A percentile compares a stretch with the other conserved stretches of the same genome.
These are phyloP conservation scores for Typha latifolia DNA, from an alignment of 176 grass and related monocot species.

Conservation along the genomic window DNA sequence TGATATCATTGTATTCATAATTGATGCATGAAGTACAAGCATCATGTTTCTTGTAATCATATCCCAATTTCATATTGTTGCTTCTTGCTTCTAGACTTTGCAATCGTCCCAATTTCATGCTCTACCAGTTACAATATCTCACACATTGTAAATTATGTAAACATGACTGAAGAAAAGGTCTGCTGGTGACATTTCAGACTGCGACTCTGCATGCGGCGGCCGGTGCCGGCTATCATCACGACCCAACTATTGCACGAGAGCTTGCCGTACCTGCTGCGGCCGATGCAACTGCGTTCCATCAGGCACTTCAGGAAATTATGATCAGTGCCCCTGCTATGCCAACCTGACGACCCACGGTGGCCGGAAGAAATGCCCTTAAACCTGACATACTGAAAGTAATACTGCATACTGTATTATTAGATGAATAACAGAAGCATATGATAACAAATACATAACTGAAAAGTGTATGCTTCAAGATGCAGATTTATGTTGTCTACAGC, in stretches of 20 bases:
- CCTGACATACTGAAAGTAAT: neutral
- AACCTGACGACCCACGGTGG: neutral
- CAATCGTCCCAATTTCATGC: too few relatives aligned
- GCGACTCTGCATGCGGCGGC: neutral
- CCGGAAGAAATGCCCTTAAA: neutral
- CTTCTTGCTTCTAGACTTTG: too few relatives aligned
- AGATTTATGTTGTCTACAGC: too few relatives aligned
- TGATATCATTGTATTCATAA: too few relatives aligned
- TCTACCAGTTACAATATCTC: neutral
- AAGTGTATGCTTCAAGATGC: too few relatives aligned
- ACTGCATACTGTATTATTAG: neutral
- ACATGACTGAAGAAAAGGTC: neutral
- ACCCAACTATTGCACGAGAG: neutral
- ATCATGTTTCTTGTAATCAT: too few relatives aligned
- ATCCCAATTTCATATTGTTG: too few relatives aligned
- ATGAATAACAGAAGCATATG: neutral
- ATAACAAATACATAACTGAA: too few relatives aligned
- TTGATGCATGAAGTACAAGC: too few relatives aligned
- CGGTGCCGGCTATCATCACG: neutral
- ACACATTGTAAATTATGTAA: neutral
- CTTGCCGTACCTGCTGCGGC: neutral
- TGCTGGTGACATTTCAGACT: neutral
- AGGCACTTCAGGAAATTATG: conserved; percentile 1
- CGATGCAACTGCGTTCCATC: conserved; percentile 2
- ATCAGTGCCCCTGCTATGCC: conserved; percentile 7